These are phyloP conservation scores for Cyanidiococcus yangmingshanensis DNA, from an alignment of 23 red algal species.

Conservation along the genomic window DNA sequence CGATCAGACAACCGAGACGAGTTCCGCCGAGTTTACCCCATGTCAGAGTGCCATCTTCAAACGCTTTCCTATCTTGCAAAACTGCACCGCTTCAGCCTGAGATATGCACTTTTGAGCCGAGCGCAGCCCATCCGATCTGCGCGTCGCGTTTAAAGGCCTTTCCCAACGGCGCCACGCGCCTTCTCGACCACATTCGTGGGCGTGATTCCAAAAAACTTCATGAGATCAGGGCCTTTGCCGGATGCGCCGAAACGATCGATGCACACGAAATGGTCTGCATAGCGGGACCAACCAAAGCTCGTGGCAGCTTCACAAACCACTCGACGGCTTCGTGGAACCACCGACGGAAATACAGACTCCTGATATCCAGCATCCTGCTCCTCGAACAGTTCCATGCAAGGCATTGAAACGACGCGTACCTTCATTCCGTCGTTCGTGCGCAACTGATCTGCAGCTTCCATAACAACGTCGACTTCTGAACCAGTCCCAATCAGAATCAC, in stretches of 20 bases:
- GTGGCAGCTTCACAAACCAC: conserved; percentile 62
- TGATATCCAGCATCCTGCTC: conserved; percentile 54
- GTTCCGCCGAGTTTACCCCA: background rate
- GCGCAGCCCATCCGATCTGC: background rate
- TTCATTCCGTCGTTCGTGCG: conserved; percentile 33
- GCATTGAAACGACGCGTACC: conserved; percentile 77
- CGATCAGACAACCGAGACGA: too few relatives aligned
- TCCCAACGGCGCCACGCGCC: conserved; percentile 15
- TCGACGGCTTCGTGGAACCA: conserved; percentile 27
- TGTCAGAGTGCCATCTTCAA: background rate
- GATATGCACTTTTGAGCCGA: background rate
- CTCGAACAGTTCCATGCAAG: conserved; percentile 77
- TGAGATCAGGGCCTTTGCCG: conserved; percentile 46
- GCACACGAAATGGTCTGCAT: conserved; percentile 38
- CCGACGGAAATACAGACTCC: conserved; percentile 44
- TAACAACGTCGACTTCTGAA: conserved; percentile 48
- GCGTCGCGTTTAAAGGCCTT: background rate
- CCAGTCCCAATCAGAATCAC: conserved; percentile 74
- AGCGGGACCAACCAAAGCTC: conserved; percentile 66
- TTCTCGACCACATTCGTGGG: conserved; percentile 34
- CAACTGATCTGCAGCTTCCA: conserved; percentile 61
- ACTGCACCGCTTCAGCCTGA: background rate
- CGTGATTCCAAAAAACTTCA: conserved; percentile 53
- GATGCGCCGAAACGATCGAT: conserved; percentile 77
- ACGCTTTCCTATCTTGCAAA: background rate